A percentile compares a stretch with the other conserved stretches of the same genome.
Evolutionary conservation across 371 early-diverging fungal genomes (phyloP).

Genomic region (Mucor mucedo): DNA sequence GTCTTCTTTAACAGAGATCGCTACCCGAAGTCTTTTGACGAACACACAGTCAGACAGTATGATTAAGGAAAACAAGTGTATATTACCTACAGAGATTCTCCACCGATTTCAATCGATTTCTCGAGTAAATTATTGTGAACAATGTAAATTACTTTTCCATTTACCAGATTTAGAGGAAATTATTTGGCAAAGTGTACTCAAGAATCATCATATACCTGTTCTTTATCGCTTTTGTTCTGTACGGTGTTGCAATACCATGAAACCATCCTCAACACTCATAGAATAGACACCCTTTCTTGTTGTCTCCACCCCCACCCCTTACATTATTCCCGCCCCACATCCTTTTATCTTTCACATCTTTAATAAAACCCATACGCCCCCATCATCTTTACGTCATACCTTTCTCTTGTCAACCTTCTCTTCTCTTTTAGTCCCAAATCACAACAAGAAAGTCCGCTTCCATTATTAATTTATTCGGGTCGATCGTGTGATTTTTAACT

Average conservation of each 20-base stretch:
- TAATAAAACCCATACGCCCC: too few relatives aligned
- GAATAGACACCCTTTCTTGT: background rate
- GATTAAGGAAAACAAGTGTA: background rate
- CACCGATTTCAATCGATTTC: slow-evolving; percentile 29
- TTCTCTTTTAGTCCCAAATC: too few relatives aligned
- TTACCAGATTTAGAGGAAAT: slow-evolving; percentile 29
- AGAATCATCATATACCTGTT: slow-evolving; percentile 33
- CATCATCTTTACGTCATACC: too few relatives aligned
- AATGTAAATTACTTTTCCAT: slow-evolving; percentile 29
- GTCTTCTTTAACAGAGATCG: slow-evolving; percentile 31
- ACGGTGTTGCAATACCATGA: slow-evolving; percentile 21
- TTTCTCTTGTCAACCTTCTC: too few relatives aligned
- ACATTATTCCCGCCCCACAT: background rate
- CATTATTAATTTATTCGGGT: too few relatives aligned
- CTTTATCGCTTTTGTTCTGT: slow-evolving; percentile 44
- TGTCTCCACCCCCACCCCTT: background rate
- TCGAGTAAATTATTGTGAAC: slow-evolving; percentile 29
- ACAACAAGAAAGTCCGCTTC: too few relatives aligned
- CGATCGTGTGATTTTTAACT: too few relatives aligned
- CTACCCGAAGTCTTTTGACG: slow-evolving; percentile 25
- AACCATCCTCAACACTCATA: background rate
- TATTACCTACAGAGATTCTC: slow-evolving; percentile 20
- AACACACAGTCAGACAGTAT: background rate
- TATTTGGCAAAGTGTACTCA: slow-evolving; percentile 32
- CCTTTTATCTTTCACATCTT: too few relatives aligned